phyloP scores from a whole-genome alignment of 495 filamentous ascomycete genomes.

The Astrothelium subdiscretum region DNA sequence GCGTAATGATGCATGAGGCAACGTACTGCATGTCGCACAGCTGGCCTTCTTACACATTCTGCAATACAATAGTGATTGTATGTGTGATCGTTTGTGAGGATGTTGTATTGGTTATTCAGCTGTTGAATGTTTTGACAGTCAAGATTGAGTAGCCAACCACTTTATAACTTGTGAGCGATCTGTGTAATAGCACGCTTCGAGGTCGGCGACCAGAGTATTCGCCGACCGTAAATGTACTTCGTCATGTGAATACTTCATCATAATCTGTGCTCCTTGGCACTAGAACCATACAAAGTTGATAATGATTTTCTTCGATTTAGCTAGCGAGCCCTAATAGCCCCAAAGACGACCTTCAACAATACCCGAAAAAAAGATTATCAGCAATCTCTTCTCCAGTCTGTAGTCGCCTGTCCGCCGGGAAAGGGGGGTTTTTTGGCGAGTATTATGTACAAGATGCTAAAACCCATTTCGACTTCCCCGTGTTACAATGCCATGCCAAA shows the following conservation, averaged over 20 bases:
- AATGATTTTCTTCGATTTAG: not conserved
- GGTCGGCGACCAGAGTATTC: not conserved
- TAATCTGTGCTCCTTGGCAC: no score
- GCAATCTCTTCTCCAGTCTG: not conserved
- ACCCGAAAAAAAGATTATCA: not conserved
- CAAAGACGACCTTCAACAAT: conserved; percentile 1
- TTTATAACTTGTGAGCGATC: not conserved
- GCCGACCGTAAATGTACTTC: not conserved
- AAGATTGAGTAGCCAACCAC: not conserved
- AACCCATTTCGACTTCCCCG: not conserved
- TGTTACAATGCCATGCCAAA: not conserved
- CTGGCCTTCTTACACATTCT: conserved; percentile 30
- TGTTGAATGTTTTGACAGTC: not conserved
- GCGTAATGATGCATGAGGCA: not conserved
- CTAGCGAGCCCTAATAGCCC: not conserved
- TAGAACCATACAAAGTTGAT: not conserved
- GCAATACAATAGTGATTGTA: not conserved
- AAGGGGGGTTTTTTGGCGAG: not conserved
- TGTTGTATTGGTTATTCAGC: no score
- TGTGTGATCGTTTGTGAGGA: not conserved
- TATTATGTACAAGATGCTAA: not conserved
- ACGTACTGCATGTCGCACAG: conserved; percentile 29
- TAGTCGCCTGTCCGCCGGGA: not conserved
- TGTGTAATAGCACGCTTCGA: not conserved
- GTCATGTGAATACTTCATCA: no score